These are phyloP conservation scores for Trametes cubensis DNA, from an alignment of 768 basidiomycete genomes.

Conservation along the genomic window DNA sequence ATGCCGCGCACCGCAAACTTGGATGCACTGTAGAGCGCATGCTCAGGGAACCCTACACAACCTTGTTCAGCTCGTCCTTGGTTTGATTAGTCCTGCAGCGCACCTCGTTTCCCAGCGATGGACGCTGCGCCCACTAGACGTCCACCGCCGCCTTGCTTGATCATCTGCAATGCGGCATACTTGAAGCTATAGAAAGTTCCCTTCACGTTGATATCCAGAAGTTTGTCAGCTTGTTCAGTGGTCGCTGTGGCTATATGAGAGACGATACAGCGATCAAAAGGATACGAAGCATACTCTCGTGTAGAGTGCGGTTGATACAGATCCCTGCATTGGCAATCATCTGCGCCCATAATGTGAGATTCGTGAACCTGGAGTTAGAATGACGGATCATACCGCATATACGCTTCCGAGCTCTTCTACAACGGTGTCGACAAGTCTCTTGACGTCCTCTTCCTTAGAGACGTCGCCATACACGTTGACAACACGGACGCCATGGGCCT, in stretches of 20 bases:
- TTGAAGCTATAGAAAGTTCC: slow-evolving; percentile 45
- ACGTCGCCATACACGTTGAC: slow-evolving; percentile 43
- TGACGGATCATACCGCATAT: slow-evolving; percentile 45
- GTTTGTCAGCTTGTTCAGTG: slow-evolving; percentile 32
- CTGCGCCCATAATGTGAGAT: not conserved
- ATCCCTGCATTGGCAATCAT: slow-evolving; percentile 32
- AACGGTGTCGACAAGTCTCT: slow-evolving; percentile 39
- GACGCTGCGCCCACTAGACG: slow-evolving; percentile 39
- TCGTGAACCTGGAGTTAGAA: not conserved
- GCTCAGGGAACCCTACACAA: slow-evolving; percentile 14
- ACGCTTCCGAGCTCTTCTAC: slow-evolving; percentile 45
- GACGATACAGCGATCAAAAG: not conserved
- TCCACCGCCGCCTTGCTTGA: slow-evolving; percentile 43
- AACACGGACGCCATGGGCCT: slow-evolving; percentile 27
- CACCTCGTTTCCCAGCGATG: slow-evolving; percentile 22
- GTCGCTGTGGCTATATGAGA: not conserved
- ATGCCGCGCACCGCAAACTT: slow-evolving; percentile 35
- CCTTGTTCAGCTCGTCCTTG: fast-evolving
- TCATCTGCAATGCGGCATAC: slow-evolving; percentile 42
- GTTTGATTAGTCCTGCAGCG: not conserved
- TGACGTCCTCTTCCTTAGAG: slow-evolving; percentile 43
- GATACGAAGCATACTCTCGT: slow-evolving; percentile 4
- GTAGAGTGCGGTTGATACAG: slow-evolving; percentile 6
- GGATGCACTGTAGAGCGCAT: slow-evolving; percentile 27
- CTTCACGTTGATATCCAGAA: slow-evolving; percentile 37